phyloP scores from a whole-genome alignment of 2,329 filamentous ascomycete genomes.

The Lachnellula occidentalis region DNA sequence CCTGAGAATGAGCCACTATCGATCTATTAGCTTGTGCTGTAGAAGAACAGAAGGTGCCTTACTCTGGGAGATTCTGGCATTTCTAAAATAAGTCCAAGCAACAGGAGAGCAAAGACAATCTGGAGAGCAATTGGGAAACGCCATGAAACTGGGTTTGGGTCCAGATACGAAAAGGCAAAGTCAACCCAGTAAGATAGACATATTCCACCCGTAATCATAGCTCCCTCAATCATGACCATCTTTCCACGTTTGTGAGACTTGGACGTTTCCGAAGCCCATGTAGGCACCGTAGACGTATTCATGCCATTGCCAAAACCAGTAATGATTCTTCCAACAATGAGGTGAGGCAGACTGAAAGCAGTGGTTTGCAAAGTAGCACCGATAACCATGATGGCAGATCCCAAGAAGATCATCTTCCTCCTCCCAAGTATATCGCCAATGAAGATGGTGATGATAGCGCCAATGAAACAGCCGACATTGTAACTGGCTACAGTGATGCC shows the following conservation, averaged over 20 bases:
- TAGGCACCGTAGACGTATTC: constrained; percentile 46
- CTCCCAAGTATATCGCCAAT: constrained; percentile 54
- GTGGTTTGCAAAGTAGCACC: constrained; percentile 43
- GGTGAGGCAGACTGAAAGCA: constrained; percentile 43
- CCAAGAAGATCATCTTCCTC: constrained; percentile 50
- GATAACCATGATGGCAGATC: constrained; percentile 52
- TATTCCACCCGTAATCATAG: constrained; percentile 51
- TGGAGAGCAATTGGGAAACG: constrained; percentile 57
- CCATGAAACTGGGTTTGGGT: constrained; percentile 46
- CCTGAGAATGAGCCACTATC: constrained; percentile 39
- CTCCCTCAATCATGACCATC: constrained; percentile 55
- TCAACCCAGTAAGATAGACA: constrained; percentile 57
- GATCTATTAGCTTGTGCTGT: not conserved
- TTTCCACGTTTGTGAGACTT: constrained; percentile 53
- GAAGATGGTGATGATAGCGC: constrained; percentile 41
- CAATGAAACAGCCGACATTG: constrained; percentile 54
- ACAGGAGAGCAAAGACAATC: constrained; percentile 53
- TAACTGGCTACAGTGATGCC: constrained; percentile 51
- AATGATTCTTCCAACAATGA: constrained; percentile 47
- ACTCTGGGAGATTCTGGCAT: constrained; percentile 46
- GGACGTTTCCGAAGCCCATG: constrained; percentile 57
- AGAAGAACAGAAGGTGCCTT: not conserved
- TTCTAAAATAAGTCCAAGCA: constrained; percentile 46
- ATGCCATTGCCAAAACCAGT: constrained; percentile 47
- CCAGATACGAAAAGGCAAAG: constrained; percentile 48